Base-by-base conservation (phyloP, 2,329 filamentous ascomycete genomes). In the Helotiales sp. region DNA sequence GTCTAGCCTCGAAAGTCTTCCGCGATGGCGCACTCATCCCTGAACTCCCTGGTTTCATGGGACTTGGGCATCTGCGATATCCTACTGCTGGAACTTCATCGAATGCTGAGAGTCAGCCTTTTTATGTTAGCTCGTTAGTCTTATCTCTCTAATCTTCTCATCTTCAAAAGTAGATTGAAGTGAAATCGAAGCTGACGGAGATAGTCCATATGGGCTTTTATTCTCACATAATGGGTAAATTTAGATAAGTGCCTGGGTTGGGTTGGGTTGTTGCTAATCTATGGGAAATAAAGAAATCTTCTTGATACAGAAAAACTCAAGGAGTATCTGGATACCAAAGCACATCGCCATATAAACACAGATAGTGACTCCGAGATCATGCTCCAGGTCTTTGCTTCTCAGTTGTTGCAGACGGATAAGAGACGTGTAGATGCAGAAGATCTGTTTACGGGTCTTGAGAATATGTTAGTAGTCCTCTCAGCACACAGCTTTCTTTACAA, bases 61-160 rank as follows among this genome's bases (percentile, higher is more conserved):
- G 89, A 61, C 81, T 96, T 60, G 88, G 83, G 33, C 91, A 96
- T 73, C 74, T 96, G 63, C 81, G 91, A 69, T 96, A 96, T 73
- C 91, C 91, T 10, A 96, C 91, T 7, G 88, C 89, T 10, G 91
- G 91, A 61, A 93, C 86, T 70, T 88, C 87, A 63, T 84, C 83
- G 57, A 92, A 90, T 68, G 85, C 90, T 5, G 90, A 96, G 74
- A 89, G 89, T 5, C 91, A 96, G 74, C 91, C 91, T 0, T 95
- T 96, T 73, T 96, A 93, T 70, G 90, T 92, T 67, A 95, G 95
- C 77, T 82, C 81, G 54, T 89, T 9, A 36, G 34, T 36, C 17
- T 36, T n/a, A 36, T 8, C 34, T 36, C 13, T 5, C 34, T 8
- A 5, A 36, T n/a, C n/a, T n/a, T n/a, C n/a, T n/a, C n/a, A n/a